Conservation (phyloP, 2,329 filamentous ascomycete species). For the Neonectria faginata region DNA sequence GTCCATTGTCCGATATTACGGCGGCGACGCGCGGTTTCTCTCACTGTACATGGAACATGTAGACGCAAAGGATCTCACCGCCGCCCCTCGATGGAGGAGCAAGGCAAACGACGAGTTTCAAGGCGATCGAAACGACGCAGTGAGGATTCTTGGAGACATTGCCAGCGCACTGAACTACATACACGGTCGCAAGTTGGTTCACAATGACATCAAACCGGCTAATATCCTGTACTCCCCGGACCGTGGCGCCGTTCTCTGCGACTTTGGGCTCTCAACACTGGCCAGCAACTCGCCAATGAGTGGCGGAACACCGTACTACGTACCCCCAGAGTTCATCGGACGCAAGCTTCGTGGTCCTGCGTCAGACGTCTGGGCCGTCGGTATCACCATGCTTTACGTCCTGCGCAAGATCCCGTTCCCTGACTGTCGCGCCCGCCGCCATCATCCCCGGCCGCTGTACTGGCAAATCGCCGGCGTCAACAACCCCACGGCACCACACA, state of each 20-base stretch:
- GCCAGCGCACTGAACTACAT: conserved; percentile 67
- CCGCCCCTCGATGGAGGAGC: conserved; percentile 62
- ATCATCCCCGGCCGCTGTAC: conserved; percentile 64
- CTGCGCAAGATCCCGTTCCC: conserved; percentile 67
- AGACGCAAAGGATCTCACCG: conserved; percentile 66
- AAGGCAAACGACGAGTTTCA: conserved; percentile 61
- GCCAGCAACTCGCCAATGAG: conserved; percentile 59
- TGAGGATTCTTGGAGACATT: conserved; percentile 66
- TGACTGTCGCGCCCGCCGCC: conserved; percentile 61
- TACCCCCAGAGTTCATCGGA: conserved; percentile 71
- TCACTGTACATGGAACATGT: conserved; percentile 73
- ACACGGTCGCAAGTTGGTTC: conserved; percentile 64
- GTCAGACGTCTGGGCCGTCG: conserved; percentile 70
- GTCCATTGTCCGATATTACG: conserved; percentile 69
- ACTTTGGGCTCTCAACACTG: conserved; percentile 68
- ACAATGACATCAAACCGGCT: conserved; percentile 73
- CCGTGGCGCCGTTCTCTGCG: conserved; percentile 69
- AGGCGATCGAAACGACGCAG: conserved; percentile 61
- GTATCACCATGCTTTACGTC: conserved; percentile 71
- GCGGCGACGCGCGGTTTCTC: conserved; percentile 69
- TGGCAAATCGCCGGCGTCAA: conserved; percentile 70
- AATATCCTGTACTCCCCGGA: conserved; percentile 71
- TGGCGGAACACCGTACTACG: conserved; percentile 71
- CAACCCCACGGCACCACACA: conserved; percentile 49
- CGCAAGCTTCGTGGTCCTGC: conserved; percentile 64